Evolutionary conservation across 768 basidiomycete species (phyloP), one percentile per base, ranked within the genome.

Genomic region (Russula compacta): DNA sequence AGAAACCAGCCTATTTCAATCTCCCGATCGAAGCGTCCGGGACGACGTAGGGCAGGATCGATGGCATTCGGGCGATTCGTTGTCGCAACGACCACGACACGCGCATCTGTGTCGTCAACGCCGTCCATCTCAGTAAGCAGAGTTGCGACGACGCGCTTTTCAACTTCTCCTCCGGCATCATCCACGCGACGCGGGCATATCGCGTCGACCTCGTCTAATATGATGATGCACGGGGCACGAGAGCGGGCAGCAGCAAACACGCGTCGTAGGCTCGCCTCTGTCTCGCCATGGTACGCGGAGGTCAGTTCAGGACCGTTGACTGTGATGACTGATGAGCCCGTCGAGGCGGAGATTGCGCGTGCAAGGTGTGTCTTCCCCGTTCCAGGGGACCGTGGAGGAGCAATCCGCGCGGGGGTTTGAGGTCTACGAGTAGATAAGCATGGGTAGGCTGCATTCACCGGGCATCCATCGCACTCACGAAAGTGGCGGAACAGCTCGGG

Each of bases 351-450:
- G 60, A 99, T 94, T 14, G 94, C 91, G 63, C 93, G 86, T 11
- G 97, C 95, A 2, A 99, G 78, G 69, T 97, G 93, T 0, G 97
- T 99, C 75, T 99, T 99, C 15, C 97, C 97, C 9, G 97, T 98
- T 40, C 97, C 97, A 3, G 97, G 93, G 94, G 95, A 11, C 97
- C 97, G 71, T 98, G 87, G 1, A 99, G 81, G 19, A 98, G 81
- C 48, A 98, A 88, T 4, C 97, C 97, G 49, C 91, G 85, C n/a
- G 95, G 95, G 15, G 95, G 95, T 68, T 90, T 94, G n/a, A 99
- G 78, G 39, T 90, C 92, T 83, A 57, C 58, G n/a, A 62, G 52
- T n/a, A 24, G 12, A 51, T 42, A 29, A 36, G 19, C 44, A 6
- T n/a, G 7, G 48, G 17, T 12, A 12, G 35, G n/a, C n/a, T 44